Evolutionary conservation across 768 basidiomycete genomes (phyloP).

Genomic region (Pleurotus djamor): DNA sequence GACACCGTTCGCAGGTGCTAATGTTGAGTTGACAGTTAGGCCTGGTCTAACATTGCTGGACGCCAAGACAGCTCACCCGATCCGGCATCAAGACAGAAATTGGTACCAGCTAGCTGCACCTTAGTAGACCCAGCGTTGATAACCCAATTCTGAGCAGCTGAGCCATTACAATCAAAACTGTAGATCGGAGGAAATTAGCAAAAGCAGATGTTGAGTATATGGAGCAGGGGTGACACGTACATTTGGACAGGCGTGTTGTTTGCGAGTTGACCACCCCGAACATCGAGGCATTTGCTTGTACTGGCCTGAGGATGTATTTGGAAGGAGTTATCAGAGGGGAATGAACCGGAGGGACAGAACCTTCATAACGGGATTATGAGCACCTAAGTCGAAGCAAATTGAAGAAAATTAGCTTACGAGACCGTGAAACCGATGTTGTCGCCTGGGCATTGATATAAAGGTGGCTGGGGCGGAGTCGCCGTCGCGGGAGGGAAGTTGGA

Average conservation of each 20-base stretch:
- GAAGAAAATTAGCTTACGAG: conserved; percentile 12
- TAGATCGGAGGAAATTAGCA: not conserved
- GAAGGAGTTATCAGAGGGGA: conserved; percentile 14
- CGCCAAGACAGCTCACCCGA: conserved; percentile 17
- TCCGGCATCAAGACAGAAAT: conserved; percentile 34
- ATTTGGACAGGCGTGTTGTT: conserved; percentile 27
- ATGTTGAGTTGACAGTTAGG: not conserved
- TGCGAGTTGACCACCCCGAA: conserved; percentile 17
- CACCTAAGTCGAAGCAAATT: not conserved
- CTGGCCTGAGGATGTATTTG: conserved; percentile 23
- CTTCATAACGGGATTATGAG: conserved; percentile 10
- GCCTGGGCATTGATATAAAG: not conserved
- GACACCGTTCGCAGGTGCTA: conserved; percentile 2
- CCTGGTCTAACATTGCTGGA: not conserved
- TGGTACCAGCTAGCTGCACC: conserved; percentile 19
- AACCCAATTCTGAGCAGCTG: conserved; percentile 28
- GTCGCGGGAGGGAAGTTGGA: not conserved
- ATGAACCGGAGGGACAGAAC: conserved; percentile 15
- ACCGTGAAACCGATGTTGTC: conserved; percentile 2
- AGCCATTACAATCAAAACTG: conserved; percentile 32
- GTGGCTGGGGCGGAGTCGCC: not conserved
- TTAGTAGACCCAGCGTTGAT: conserved; percentile 24
- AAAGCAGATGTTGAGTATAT: not conserved
- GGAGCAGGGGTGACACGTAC: conserved; percentile 11
- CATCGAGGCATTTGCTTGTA: conserved; percentile 24